Evolutionary conservation across 257 asterid species (phyloP).

Genomic region (Rubia yunnanensis): DNA sequence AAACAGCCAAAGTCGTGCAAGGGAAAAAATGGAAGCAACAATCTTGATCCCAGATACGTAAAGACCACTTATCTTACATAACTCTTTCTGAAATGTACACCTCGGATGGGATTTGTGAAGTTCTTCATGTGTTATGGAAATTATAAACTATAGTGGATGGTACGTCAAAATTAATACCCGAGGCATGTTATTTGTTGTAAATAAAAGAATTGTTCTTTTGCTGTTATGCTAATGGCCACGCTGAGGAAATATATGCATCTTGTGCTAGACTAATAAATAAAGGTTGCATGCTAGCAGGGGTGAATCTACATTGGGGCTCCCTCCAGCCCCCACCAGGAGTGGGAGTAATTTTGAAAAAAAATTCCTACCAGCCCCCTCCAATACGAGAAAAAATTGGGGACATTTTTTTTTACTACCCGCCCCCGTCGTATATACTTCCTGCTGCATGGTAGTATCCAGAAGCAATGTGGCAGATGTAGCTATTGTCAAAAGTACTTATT

Average conservation of each 20-base stretch:
- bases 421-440: too few species aligned
- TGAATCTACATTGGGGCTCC: too few species aligned
- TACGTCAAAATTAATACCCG: neutral
- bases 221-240: neutral
- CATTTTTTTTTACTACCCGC: too few species aligned
- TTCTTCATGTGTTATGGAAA: neutral
- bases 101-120: too few species aligned
- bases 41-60: neutral
- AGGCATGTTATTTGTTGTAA: too few species aligned
- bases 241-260: neutral
- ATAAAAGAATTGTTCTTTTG: too few species aligned
- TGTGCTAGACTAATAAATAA: neutral
- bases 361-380: too few species aligned
- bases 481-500: neutral
- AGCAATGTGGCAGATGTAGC: neutral
- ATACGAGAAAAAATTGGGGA: too few species aligned
- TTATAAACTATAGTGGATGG: neutral
- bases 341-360: too few species aligned
- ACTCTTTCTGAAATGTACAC: too few species aligned
- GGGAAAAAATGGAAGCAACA: neutral
- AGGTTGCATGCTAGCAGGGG: too few species aligned
- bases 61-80: neutral
- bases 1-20: neutral
- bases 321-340: too few species aligned
- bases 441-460: neutral